Evolutionary conservation across 352 stramenopile genomes (phyloP), one percentile per base, ranked within the genome.

Genomic region (Phytophthora uliginosa): DNA sequence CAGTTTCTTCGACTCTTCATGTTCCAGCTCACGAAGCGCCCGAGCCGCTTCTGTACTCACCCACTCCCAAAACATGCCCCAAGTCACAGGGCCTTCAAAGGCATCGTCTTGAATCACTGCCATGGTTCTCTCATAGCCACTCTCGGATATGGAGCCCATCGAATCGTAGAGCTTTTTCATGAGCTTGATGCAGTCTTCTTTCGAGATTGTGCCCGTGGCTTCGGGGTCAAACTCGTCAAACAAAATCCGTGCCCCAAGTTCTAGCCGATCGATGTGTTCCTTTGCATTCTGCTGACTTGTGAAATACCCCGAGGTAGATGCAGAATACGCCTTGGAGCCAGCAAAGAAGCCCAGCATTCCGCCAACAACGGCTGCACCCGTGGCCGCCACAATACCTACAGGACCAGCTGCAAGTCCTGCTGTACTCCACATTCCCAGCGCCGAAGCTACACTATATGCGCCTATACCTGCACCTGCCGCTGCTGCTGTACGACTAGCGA

Each of bases 41-140:
- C 73, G 69, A 45, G 89, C 86, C 7, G 90, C 90, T 73, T 95
- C 88, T 0, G 83, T 84, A 59, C 90, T 97, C 28, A 97, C 90
- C 87, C 88, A 97, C 59, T 93, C 84, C 89, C 89, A 97, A 65
- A 95, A 97, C 83, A 94, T 92, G 0, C 80, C 55, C 90, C 90
- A 97, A n/a, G 85, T 85, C 36, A 95, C 84, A 0, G 85, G 85
- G 0, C 84, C 88, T 59, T 91, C 70, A 69, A 92, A 93, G 0
- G 63, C 40, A 22, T 89, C 81, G n/a, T 86, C 79, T 69, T 88
- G 65, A 33, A 95, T 77, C 33, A 92, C 82, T 4, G 74, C 69
- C 26, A 93, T 77, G 0, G 88, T 86, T 7, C 76, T 69, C 53
- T 92, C 77, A 66, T 93, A 94, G 0, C 83, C 84, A 53, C 73